Evolutionary conservation across 768 basidiomycete species (phyloP).

Genomic region (Fibroporia radiculosa): DNA sequence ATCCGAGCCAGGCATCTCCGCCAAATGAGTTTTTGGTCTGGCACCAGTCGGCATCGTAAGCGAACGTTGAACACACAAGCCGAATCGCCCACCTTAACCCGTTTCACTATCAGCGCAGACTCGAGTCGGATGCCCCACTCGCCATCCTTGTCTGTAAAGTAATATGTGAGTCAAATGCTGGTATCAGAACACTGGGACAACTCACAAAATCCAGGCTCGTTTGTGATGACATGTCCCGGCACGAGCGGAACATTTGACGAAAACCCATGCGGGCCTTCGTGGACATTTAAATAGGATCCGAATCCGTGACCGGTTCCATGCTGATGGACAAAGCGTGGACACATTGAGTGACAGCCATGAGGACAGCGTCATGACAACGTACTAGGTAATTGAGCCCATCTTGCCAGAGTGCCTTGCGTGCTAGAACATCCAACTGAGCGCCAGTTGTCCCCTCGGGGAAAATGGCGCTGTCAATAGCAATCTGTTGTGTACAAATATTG

Average conservation of each 20-base stretch:
- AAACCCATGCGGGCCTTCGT: slow-evolving; percentile 82
- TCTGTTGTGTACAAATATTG: slow-evolving; percentile 33
- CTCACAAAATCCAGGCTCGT: slow-evolving; percentile 91
- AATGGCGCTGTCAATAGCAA: slow-evolving; percentile 82
- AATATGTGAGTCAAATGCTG: no score
- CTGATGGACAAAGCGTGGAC: slow-evolving; percentile 23
- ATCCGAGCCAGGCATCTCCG: slow-evolving; percentile 77
- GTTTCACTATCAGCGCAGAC: slow-evolving; percentile 70
- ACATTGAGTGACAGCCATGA: not conserved
- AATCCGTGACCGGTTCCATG: slow-evolving; percentile 92
- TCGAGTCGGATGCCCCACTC: slow-evolving; percentile 92
- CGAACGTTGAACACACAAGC: slow-evolving; percentile 3
- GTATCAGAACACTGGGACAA: no score
- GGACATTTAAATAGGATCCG: slow-evolving; percentile 79
- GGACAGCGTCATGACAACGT: slow-evolving; percentile 19
- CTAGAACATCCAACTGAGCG: slow-evolving; percentile 75
- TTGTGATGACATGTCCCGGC: slow-evolving; percentile 88
- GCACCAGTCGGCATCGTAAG: not conserved
- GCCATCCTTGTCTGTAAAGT: slow-evolving; percentile 54
- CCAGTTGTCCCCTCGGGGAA: slow-evolving; percentile 92
- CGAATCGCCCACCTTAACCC: slow-evolving; percentile 39
- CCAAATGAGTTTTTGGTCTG: slow-evolving; percentile 69
- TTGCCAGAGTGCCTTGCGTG: slow-evolving; percentile 83
- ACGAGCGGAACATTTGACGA: slow-evolving; percentile 58
- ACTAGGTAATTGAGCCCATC: slow-evolving; percentile 79